phyloP scores from a whole-genome alignment of 208 protist genomes.

The Crithidia mellificae region DNA sequence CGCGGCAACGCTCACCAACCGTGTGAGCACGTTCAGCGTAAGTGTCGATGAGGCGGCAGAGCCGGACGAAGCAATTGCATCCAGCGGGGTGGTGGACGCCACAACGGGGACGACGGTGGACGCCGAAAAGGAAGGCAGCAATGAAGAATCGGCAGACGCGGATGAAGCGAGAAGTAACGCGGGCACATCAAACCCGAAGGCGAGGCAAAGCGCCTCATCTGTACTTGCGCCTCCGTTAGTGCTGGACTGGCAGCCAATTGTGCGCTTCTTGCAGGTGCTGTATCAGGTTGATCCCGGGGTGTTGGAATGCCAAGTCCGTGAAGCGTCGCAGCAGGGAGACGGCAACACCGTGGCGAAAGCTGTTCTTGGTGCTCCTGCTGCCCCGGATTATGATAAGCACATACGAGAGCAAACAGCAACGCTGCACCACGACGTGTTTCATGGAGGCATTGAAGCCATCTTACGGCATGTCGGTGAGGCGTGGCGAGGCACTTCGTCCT shows the following conservation, averaged over 20 bases:
- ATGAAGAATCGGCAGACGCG: too few relatives aligned
- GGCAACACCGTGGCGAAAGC: too few relatives aligned
- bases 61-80: too few relatives aligned
- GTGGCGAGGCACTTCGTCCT: not conserved
- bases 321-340: slow-evolving; percentile 6
- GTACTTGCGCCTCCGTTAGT: slow-evolving; percentile 4
- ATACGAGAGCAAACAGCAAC: too few relatives aligned
- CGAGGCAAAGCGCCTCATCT: not conserved
- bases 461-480: not conserved
- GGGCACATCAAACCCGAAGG: not conserved
- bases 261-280: slow-evolving; percentile 6
- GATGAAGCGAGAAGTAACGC: not conserved
- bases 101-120: too few relatives aligned
- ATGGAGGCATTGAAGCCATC: slow-evolving; percentile 6
- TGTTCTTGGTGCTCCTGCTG: too few relatives aligned
- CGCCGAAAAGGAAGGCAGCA: too few relatives aligned
- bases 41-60: too few relatives aligned
- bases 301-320: slow-evolving; percentile 9
- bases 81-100: too few relatives aligned
- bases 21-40: too few relatives aligned
- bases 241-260: slow-evolving; percentile 28
- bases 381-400: too few relatives aligned
- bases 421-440: slow-evolving; percentile 1
- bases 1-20: too few relatives aligned
- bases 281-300: slow-evolving; percentile 23